phyloP scores from a whole-genome alignment of 352 stramenopile species.

The Phytophthora boehmeriae region DNA sequence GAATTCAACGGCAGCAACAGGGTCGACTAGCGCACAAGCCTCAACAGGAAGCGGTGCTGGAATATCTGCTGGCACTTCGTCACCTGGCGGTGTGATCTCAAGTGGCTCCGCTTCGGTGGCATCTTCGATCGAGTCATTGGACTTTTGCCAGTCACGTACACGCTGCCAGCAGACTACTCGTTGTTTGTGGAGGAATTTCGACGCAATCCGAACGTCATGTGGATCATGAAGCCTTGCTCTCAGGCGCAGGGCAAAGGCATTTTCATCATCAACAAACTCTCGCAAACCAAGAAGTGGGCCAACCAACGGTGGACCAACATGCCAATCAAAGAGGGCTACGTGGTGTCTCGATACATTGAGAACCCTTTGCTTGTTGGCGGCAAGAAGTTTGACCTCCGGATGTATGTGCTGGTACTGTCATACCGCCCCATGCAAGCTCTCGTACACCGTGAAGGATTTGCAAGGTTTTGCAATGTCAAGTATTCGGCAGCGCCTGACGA shows the following conservation, averaged over 20 bases:
- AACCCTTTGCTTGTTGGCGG: constrained; percentile 90
- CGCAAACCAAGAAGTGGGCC: constrained; percentile 92
- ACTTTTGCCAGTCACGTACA: constrained; percentile 94
- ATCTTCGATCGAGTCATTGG: constrained; percentile 36
- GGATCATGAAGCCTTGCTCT: constrained; percentile 95
- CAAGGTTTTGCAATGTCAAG: constrained; percentile 93
- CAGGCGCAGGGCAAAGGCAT: constrained; percentile 92
- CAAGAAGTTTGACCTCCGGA: constrained; percentile 94
- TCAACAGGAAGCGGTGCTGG: background rate
- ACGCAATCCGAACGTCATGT: constrained; percentile 87
- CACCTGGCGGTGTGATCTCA: background rate
- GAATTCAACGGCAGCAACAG: background rate
- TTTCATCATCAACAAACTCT: constrained; percentile 94
- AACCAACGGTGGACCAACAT: constrained; percentile 72
- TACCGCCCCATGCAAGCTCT: constrained; percentile 85
- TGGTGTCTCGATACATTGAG: constrained; percentile 91
- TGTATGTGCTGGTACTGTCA: constrained; percentile 93
- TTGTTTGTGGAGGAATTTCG: constrained; percentile 93
- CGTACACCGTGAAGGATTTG: constrained; percentile 90
- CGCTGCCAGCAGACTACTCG: constrained; percentile 92
- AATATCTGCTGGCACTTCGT: background rate
- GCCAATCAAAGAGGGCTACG: constrained; percentile 85
- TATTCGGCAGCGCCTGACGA: constrained; percentile 83
- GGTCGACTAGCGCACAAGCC: background rate
- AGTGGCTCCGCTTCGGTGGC: background rate